phyloP scores from a whole-genome alignment of 2,329 filamentous ascomycete genomes.

The Penicillium sp. region DNA sequence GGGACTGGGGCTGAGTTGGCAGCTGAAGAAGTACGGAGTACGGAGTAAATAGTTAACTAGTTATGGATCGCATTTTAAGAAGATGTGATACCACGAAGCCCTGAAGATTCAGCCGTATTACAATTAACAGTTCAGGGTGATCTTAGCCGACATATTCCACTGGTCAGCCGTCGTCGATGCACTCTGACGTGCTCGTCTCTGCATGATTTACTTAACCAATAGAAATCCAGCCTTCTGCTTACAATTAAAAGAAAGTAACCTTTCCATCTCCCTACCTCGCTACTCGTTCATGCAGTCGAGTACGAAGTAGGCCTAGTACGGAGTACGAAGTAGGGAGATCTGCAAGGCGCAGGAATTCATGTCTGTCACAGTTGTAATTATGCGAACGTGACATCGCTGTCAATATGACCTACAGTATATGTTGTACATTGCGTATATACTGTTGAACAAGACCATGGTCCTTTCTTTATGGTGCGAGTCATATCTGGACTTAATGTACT shows the following conservation, averaged over 20 bases:
- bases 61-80: too few species aligned
- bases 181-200: neutral
- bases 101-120: too few species aligned
- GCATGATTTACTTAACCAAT: neutral
- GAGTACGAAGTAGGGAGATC: neutral
- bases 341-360: neutral
- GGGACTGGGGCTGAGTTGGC: too few species aligned
- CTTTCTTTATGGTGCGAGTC: neutral
- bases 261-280: neutral
- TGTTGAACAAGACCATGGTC: neutral
- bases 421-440: neutral
- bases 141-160: neutral
- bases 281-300: neutral
- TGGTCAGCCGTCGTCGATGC: neutral
- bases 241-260: neutral
- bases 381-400: neutral
- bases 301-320: neutral
- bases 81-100: too few species aligned
- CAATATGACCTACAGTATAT: too few species aligned
- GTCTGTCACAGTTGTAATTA: neutral
- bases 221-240: neutral
- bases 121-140: too few species aligned
- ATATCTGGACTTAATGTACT: neutral
- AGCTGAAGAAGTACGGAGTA: too few species aligned
- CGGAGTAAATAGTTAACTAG: too few species aligned